phyloP scores from a whole-genome alignment of 257 asterid species.

The Parsonsia alboflavescens region DNA sequence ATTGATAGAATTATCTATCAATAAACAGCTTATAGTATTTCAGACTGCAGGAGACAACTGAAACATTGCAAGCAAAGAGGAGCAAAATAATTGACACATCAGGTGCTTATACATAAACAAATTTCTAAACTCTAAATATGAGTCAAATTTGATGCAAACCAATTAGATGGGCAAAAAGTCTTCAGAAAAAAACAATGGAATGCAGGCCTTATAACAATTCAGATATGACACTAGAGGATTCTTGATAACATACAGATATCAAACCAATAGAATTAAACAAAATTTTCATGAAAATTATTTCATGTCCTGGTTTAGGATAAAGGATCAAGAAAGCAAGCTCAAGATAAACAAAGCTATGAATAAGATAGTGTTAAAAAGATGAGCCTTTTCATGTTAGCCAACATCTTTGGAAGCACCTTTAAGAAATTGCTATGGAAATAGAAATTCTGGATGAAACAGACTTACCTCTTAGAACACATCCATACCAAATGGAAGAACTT shows the following conservation, averaged over 20 bases:
- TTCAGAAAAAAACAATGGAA: too few species aligned
- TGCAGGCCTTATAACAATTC: too few species aligned
- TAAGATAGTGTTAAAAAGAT: not conserved
- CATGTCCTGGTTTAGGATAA: not conserved
- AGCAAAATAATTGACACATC: not conserved
- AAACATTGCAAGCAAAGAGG: not conserved
- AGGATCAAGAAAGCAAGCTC: not conserved
- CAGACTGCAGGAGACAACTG: not conserved
- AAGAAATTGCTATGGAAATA: not conserved
- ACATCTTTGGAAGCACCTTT: not conserved
- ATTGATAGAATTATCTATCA: not conserved
- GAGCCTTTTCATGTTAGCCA: not conserved
- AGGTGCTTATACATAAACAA: not conserved
- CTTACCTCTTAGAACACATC: slow-evolving; percentile 90
- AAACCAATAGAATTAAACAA: not conserved
- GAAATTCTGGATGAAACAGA: not conserved
- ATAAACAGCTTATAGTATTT: not conserved
- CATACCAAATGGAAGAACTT: slow-evolving; percentile 86
- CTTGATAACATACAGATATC: not conserved
- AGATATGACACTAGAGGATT: not conserved
- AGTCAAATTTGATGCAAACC: not conserved
- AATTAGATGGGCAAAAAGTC: not conserved
- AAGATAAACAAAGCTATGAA: not conserved
- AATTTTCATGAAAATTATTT: not conserved
- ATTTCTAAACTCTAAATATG: not conserved